These are phyloP conservation scores for Chytriomyces confervae DNA, from an alignment of 192 early-diverging fungal genomes.

Conservation along the genomic window DNA sequence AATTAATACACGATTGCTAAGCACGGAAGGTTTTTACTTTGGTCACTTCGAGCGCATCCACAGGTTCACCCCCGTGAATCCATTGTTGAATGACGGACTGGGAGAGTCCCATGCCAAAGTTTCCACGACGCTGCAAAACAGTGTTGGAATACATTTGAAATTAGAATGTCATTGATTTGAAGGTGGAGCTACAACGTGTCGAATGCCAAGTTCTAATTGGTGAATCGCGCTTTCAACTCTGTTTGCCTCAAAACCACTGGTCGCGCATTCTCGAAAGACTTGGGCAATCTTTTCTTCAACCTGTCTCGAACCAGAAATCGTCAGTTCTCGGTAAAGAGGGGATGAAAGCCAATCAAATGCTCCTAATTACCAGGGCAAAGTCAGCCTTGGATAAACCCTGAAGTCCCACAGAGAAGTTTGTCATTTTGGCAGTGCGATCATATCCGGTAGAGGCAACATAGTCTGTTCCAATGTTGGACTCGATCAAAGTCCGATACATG, in stretches of 20 bases:
- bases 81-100: slow-evolving; percentile 77
- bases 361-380: slow-evolving; percentile 52
- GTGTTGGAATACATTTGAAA: slow-evolving; percentile 3
- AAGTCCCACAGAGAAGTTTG: slow-evolving; percentile 79
- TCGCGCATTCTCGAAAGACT: slow-evolving; percentile 69
- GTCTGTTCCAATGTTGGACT: slow-evolving; percentile 85
- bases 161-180: background rate
- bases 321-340: slow-evolving; percentile 1
- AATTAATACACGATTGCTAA: background rate
- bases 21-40: slow-evolving; percentile 50
- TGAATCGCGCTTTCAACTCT: slow-evolving; percentile 86
- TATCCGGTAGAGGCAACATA: slow-evolving; percentile 94
- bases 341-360: slow-evolving; percentile 12
- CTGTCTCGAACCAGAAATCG: background rate
- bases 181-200: slow-evolving; percentile 58
- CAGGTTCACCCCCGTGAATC: slow-evolving; percentile 87
- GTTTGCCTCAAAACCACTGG: slow-evolving; percentile 78
- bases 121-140: slow-evolving; percentile 70
- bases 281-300: slow-evolving; percentile 73
- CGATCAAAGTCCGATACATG: slow-evolving; percentile 93
- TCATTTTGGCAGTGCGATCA: slow-evolving; percentile 62
- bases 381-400: slow-evolving; percentile 82
- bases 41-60: slow-evolving; percentile 80
- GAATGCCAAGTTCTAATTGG: slow-evolving; percentile 85
- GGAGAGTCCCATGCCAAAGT: slow-evolving; percentile 87